Base-by-base conservation (phyloP, 192 early-diverging fungal genomes). In the Coemansia sp. region DNA sequence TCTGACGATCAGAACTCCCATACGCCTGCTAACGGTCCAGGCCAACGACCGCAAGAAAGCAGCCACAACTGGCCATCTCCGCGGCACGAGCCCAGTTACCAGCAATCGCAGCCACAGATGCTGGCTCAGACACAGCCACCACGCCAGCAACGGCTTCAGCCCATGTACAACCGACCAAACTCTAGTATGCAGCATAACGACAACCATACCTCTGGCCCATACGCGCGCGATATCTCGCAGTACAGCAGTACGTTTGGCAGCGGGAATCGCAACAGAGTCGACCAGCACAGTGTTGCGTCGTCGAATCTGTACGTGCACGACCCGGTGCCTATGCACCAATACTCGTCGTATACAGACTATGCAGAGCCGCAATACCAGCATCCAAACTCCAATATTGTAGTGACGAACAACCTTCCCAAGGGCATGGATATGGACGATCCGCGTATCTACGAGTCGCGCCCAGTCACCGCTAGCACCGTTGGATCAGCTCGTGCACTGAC, bases 401-500 rank as follows among this genome's bases (percentile, higher is more conserved):
- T 58, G n/a, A 27, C 62, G 31, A 51, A 59, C 5, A 48, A 66
- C 27, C 70, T 65, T 2, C 64, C 70, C 43, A 61, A 43, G 53
- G 64, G 64, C 0, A 64, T 56, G 11, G 43, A 37, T 5, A 21
- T 35, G 10, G 69, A 71, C 1, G 31, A 61, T 5, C 62, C 50
- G 39, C 22, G 57, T 19, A 8, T 29, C 10, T 65, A 71, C 22
- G 23, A 58, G 25, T 64, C 62, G 11, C 57, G 59, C 21, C 61
- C 65, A 6, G 17, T 37, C 25, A 71, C 71, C 6, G 64, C 62
- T 4, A 69, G 63, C 65, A 74, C 71, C 1, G 41, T 65, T 39
- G 60, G 59, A 16, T 72, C 75, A 3, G 41, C 64, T 3, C 57
- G 64, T 8, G 43, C 68, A 3, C 58, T 73, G 59, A 64, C 48